A percentile compares a stretch with the other conserved stretches of the same genome.
These are phyloP conservation scores for Geotrichum fermentans DNA, from an alignment of 1,139 yeast genomes.

Conservation along the genomic window DNA sequence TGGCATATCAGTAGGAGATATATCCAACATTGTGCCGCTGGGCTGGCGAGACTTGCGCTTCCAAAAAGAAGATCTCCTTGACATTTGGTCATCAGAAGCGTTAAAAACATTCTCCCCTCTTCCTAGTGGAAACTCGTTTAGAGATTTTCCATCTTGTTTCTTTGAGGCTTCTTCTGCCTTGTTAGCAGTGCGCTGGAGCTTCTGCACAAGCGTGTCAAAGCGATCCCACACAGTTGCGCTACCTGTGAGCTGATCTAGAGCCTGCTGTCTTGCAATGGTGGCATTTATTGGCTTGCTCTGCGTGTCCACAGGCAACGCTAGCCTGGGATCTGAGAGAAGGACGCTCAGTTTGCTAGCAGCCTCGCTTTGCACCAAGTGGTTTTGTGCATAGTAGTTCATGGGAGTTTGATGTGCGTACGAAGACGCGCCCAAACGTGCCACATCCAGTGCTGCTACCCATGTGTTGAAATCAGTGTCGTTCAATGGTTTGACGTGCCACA, in stretches of 20 bases:
- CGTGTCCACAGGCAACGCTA: neutral
- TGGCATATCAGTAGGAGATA: slow-evolving; percentile 6
- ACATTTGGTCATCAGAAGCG: neutral
- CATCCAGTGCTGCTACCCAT: slow-evolving; percentile 78
- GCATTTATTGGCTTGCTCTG: neutral
- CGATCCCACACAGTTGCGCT: slow-evolving; percentile 4
- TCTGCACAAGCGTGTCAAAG: neutral
- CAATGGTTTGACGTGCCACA: slow-evolving; percentile 79
- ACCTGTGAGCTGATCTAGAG: slow-evolving; percentile 1
- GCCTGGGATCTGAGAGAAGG: neutral
- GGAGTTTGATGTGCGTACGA: slow-evolving; percentile 9
- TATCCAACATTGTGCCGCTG: slow-evolving; percentile 8
- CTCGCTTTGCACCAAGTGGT: neutral
- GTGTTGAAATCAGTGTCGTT: slow-evolving; percentile 61
- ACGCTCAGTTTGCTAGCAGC: neutral
- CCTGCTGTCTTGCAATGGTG: neutral
- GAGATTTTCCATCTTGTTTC: neutral
- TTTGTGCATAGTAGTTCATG: neutral
- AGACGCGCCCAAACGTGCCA: slow-evolving; percentile 30
- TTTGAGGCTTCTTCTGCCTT: slow-evolving; percentile 1
- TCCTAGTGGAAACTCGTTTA: neutral
- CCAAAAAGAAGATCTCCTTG: slow-evolving; percentile 17
- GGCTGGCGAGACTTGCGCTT: slow-evolving; percentile 9
- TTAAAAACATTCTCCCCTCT: neutral
- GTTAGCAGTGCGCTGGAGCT: slow-evolving; percentile 2